These are phyloP conservation scores for Cryptosporidium muris DNA, from an alignment of 169 alveolate species.

Conservation along the genomic window DNA sequence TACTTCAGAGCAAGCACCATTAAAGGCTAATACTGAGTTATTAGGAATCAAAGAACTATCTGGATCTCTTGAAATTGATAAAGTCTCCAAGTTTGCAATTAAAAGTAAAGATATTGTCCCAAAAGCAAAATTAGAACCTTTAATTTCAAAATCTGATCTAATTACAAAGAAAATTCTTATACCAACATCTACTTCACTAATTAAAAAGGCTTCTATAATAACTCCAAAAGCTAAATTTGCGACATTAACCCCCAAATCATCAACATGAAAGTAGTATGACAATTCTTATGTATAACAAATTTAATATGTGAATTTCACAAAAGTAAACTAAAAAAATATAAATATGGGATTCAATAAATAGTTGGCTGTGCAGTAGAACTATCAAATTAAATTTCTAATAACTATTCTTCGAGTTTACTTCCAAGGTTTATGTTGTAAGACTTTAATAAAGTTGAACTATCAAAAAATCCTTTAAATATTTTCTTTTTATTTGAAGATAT, in stretches of 20 bases:
- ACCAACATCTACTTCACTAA: background rate
- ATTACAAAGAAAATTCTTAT: constrained; percentile 9
- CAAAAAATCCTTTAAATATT: too few species aligned
- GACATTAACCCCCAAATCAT: background rate
- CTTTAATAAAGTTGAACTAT: too few species aligned
- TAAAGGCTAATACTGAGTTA: constrained; percentile 1
- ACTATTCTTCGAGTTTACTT: too few species aligned
- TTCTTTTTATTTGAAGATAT: too few species aligned
- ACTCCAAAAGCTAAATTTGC: background rate
- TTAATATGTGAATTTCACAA: background rate
- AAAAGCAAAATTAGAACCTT: background rate
- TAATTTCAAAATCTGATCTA: background rate
- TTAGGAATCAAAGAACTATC: background rate
- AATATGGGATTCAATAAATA: too few species aligned
- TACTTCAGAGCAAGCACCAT: background rate
- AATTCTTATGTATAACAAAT: background rate
- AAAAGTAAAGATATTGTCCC: constrained; percentile 6
- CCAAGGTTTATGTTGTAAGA: too few species aligned
- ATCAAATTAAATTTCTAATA: too few species aligned
- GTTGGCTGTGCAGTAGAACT: too few species aligned
- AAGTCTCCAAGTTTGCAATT: background rate
- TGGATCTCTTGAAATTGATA: background rate
- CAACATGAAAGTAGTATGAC: background rate
- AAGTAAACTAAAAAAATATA: background rate
- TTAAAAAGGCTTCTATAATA: background rate